Base-by-base conservation (phyloP, 1,139 yeast genomes). In the Candida anutae region DNA sequence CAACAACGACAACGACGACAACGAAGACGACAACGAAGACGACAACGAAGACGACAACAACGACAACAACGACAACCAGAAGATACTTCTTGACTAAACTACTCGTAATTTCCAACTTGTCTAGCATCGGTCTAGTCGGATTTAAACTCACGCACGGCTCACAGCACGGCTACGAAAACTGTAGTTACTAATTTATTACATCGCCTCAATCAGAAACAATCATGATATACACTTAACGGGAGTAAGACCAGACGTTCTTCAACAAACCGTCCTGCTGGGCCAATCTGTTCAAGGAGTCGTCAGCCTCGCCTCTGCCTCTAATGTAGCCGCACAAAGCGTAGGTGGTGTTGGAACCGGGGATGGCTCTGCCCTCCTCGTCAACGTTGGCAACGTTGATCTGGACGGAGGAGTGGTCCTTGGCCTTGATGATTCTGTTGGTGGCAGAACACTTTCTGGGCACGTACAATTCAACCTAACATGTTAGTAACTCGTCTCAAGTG, bases 371-470 rank as follows among this genome's bases (percentile, higher is more conserved):
- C 61, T 82, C 81, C 63, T 77, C 95, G 64, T 90, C 96, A 35
- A 65, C 66, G 50, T 64, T 63, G 45, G 72, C 72, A 43, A 65
- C 60, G 65, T 55, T 62, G 53, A 65, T 62, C 55, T 90, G 98
- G 55, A 93, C 97, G 48, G 97, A 84, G 53, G 97, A 93, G 70
- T 90, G 98, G 74, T 90, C 99, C 79, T 90, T 88, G 62, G 98
- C 93, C 79, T 85, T 87, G 80, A 90, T 88, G 76, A 93, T 87
- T 78, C 97, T 88, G 96, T 87, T 88, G 74, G 98, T 87, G 63
- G 98, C 99, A 73, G 97, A 90, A 79, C 99, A 90, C 79, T 90
- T 90, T 83, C 98, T 85, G 78, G 99, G 99, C 73, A 90, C 95
- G 94, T 90, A 90, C 73, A 90, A 88, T 80, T 93, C 99, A 73